These are phyloP conservation scores for Solanum aculeatissimum DNA, from an alignment of 305 asterid genomes.

Conservation along the genomic window DNA sequence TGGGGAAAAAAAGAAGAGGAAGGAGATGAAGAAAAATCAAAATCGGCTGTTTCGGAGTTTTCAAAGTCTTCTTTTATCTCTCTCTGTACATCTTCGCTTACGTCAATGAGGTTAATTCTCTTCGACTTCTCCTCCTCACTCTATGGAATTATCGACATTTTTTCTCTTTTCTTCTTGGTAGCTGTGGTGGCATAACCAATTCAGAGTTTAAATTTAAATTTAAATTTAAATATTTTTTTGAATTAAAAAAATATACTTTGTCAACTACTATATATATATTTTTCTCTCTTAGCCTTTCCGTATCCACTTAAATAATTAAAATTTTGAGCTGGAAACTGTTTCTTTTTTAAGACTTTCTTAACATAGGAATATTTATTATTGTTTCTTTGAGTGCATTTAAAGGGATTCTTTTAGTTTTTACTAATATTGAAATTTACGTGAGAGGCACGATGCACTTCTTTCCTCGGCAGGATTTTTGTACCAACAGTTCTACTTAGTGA, in stretches of 20 bases:
- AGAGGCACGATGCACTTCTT: background rate
- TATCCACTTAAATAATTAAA: background rate
- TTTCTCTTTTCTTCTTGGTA: background rate
- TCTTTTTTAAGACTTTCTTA: background rate
- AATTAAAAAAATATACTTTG: too few relatives aligned
- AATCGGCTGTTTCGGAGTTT: constrained; percentile 31
- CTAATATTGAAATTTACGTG: background rate
- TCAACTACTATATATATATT: too few relatives aligned
- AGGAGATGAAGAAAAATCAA: background rate
- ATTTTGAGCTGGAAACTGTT: background rate
- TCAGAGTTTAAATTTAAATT: too few relatives aligned
- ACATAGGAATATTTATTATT: background rate
- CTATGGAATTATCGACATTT: constrained; percentile 6
- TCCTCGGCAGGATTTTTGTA: background rate
- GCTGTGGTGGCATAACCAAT: too few relatives aligned
- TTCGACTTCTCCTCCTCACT: constrained; percentile 5
- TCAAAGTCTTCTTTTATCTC: constrained; percentile 10
- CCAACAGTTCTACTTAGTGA: background rate
- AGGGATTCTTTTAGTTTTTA: background rate
- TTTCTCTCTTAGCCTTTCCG: too few relatives aligned
- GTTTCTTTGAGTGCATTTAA: background rate
- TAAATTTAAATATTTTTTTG: too few relatives aligned
- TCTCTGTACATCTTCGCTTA: background rate
- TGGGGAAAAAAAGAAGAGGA: background rate
- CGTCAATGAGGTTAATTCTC: constrained; percentile 8